These are phyloP conservation scores for Sporothrix variecibatus DNA, from an alignment of 2,329 filamentous ascomycete species.

Conservation along the genomic window DNA sequence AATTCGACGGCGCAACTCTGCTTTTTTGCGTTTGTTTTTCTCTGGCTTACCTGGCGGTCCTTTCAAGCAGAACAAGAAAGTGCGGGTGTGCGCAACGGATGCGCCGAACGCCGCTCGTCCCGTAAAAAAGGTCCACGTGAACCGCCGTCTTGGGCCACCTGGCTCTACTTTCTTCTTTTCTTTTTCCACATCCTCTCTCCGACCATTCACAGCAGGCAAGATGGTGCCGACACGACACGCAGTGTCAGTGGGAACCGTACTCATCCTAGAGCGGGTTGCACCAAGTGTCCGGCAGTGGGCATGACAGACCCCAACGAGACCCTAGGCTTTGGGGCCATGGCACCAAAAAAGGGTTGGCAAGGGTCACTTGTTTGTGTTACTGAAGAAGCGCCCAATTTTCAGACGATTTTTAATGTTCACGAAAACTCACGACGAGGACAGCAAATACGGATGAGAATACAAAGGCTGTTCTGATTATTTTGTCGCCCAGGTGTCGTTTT, in stretches of 20 bases:
- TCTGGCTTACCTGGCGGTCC: background rate
- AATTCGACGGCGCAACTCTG: background rate
- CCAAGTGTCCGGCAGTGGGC: background rate
- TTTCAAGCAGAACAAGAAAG: background rate
- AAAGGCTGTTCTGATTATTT: background rate
- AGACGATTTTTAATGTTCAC: background rate
- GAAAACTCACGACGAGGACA: background rate
- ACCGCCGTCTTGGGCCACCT: background rate
- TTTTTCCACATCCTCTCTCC: background rate
- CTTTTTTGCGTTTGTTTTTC: background rate
- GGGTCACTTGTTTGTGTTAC: background rate
- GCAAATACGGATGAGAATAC: background rate
- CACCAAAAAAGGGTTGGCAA: background rate
- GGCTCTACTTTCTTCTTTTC: background rate
- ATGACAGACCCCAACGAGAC: background rate
- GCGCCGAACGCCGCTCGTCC: background rate
- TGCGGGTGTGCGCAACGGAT: background rate
- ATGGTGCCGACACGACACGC: constrained; percentile 13
- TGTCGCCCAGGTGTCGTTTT: background rate
- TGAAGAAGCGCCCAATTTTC: background rate
- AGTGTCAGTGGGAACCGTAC: background rate
- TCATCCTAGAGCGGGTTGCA: background rate
- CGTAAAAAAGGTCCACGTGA: constrained; percentile 19
- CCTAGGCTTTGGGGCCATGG: background rate
- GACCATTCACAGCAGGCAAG: background rate